A percentile compares a stretch with the other conserved stretches of the same genome.
Evolutionary conservation across 2,329 filamentous ascomycete species (phyloP).

Genomic region (Calonectria crousiana): DNA sequence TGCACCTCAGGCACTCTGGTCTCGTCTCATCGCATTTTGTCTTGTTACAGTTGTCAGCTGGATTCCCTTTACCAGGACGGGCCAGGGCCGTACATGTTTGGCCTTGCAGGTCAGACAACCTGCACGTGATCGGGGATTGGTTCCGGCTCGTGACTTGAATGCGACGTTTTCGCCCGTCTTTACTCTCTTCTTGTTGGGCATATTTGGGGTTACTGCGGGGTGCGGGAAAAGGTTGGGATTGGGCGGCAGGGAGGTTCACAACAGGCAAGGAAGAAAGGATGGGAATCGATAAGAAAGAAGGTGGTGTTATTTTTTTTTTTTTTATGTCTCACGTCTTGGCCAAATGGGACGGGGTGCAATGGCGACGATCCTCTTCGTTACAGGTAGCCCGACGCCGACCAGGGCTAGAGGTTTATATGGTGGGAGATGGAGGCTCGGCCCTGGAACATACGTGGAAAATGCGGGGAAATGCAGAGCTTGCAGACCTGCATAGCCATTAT

Average conservation of each 20-base stretch:
- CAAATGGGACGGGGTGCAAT: not conserved
- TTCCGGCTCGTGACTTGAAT: slow-evolving; percentile 21
- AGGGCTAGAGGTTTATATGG: slow-evolving; percentile 13
- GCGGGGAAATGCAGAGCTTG: slow-evolving; percentile 27
- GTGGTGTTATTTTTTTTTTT: not conserved
- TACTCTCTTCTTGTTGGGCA: slow-evolving; percentile 18
- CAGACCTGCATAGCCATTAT: slow-evolving; percentile 10
- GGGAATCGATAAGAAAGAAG: not conserved
- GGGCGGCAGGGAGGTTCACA: not conserved
- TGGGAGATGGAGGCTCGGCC: not conserved
- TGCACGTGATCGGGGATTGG: slow-evolving; percentile 40
- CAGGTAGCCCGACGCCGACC: not conserved
- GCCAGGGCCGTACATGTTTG: slow-evolving; percentile 36
- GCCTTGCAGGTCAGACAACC: slow-evolving; percentile 47
- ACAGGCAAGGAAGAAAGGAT: not conserved
- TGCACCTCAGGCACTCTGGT: slow-evolving; percentile 44
- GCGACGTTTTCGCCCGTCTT: slow-evolving; percentile 13
- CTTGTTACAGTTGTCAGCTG: slow-evolving; percentile 28
- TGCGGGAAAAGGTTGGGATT: not conserved
- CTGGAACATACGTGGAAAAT: slow-evolving; percentile 20
- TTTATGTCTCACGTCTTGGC: not conserved
- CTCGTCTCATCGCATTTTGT: slow-evolving; percentile 49
- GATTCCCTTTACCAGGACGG: not conserved
- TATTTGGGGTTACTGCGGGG: not conserved
- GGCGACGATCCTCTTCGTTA: not conserved